These are phyloP conservation scores for Gloeostereum incarnatum DNA, from an alignment of 768 basidiomycete species.

Conservation along the genomic window DNA sequence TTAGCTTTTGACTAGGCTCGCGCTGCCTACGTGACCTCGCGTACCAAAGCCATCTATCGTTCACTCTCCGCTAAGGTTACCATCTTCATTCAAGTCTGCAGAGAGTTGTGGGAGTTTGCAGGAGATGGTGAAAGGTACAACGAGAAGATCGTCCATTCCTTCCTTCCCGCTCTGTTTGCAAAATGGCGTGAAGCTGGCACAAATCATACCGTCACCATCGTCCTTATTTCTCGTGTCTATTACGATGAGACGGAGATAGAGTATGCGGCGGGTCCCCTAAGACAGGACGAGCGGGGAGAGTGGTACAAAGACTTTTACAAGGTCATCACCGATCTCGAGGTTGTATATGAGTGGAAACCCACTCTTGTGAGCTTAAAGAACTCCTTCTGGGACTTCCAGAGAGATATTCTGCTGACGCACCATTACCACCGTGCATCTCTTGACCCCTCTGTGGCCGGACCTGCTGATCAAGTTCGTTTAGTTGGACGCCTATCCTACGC, in stretches of 20 bases:
- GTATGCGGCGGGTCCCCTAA: constrained; percentile 77
- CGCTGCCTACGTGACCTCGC: constrained; percentile 68
- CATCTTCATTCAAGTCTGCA: constrained; percentile 93
- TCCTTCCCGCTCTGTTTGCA: constrained; percentile 81
- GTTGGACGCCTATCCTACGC: constrained; percentile 78
- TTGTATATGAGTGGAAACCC: constrained; percentile 79
- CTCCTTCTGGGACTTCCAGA: constrained; percentile 85
- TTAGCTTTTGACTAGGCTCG: constrained; percentile 43
- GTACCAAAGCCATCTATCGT: constrained; percentile 85
- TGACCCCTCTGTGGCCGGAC: constrained; percentile 31
- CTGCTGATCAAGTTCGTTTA: constrained; percentile 51
- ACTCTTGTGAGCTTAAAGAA: constrained; percentile 83
- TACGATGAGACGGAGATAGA: constrained; percentile 76
- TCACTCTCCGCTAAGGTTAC: constrained; percentile 88
- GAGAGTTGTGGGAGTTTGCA: constrained; percentile 94
- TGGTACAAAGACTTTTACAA: constrained; percentile 98
- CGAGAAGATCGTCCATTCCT: constrained; percentile 97
- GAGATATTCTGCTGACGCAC: constrained; percentile 84
- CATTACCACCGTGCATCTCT: constrained; percentile 70
- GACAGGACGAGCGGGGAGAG: constrained; percentile 60
- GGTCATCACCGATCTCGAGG: constrained; percentile 88
- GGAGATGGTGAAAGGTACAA: constrained; percentile 94
- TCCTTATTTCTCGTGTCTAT: constrained; percentile 87
- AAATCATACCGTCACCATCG: constrained; percentile 90
- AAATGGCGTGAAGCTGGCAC: constrained; percentile 81